Evolutionary conservation across 169 alveolate genomes (phyloP).

Genomic region (Cryptosporidium sp.): DNA sequence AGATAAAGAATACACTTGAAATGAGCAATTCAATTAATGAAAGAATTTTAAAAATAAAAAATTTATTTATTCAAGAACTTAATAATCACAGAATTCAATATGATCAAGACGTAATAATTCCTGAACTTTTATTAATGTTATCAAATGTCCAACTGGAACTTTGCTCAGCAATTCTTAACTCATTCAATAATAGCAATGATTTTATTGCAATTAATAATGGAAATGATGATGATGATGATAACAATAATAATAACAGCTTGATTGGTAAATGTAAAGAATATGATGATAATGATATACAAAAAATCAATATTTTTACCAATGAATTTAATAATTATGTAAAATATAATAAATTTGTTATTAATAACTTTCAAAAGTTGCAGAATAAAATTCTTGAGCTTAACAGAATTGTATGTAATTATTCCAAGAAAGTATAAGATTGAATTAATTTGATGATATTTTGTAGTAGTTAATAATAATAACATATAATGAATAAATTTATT

Average conservation of each 20-base stretch:
- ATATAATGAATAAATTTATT: too few species aligned
- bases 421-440: not conserved
- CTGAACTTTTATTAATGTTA: constrained; percentile 45
- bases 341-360: constrained; percentile 18
- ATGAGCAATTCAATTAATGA: not conserved
- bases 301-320: not conserved
- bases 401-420: not conserved
- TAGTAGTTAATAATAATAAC: too few species aligned
- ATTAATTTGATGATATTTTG: too few species aligned
- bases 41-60: constrained; percentile 1
- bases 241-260: not conserved
- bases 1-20: constrained; percentile 25
- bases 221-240: not conserved
- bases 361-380: constrained; percentile 20
- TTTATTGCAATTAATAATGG: not conserved
- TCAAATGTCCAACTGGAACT: constrained; percentile 64
- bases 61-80: constrained; percentile 25
- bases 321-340: constrained; percentile 12
- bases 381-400: constrained; percentile 38
- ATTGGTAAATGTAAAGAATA: not conserved
- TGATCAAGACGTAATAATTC: constrained; percentile 49
- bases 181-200: not conserved
- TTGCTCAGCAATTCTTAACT: constrained; percentile 21
- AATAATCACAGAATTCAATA: constrained; percentile 38
- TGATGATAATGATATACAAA: not conserved